These are phyloP conservation scores for Globisporangium rhizosaccharum DNA, from an alignment of 352 stramenopile species.

Conservation along the genomic window DNA sequence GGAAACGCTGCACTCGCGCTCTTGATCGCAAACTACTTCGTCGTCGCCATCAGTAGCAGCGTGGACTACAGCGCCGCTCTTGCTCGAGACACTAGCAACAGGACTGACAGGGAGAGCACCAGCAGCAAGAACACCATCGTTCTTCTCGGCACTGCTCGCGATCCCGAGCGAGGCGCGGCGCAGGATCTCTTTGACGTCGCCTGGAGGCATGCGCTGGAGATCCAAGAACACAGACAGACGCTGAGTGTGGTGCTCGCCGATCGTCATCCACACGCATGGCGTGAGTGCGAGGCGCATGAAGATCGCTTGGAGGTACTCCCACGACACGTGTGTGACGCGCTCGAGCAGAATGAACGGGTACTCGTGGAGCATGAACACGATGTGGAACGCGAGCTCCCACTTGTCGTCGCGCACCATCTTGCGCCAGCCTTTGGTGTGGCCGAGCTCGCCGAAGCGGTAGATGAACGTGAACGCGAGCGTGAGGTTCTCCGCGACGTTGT, in stretches of 20 bases:
- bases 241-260: conserved; percentile 24
- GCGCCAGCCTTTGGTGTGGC: conserved; percentile 6
- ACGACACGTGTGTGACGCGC: conserved; percentile 15
- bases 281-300: conserved; percentile 26
- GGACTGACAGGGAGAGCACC: too few species aligned
- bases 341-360: conserved; percentile 28
- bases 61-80: too few species aligned
- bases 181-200: too few species aligned
- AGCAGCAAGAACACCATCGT: too few species aligned
- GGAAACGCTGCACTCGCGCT: too few species aligned
- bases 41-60: too few species aligned
- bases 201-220: too few species aligned
- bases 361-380: conserved; percentile 30
- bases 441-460: conserved; percentile 21
- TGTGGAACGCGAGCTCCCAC: conserved; percentile 23
- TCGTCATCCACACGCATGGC: conserved; percentile 33
- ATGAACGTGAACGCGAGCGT: conserved; percentile 31
- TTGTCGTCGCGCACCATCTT: conserved; percentile 19
- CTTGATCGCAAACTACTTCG: too few species aligned
- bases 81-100: too few species aligned
- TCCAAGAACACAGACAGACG: conserved; percentile 1
- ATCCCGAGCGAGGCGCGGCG: too few species aligned
- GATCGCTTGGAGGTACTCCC: conserved; percentile 24
- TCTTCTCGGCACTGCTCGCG: too few species aligned
- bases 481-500: conserved; percentile 18